These are phyloP conservation scores for Trypanosoma mega DNA, from an alignment of 208 protist genomes.

Conservation along the genomic window DNA sequence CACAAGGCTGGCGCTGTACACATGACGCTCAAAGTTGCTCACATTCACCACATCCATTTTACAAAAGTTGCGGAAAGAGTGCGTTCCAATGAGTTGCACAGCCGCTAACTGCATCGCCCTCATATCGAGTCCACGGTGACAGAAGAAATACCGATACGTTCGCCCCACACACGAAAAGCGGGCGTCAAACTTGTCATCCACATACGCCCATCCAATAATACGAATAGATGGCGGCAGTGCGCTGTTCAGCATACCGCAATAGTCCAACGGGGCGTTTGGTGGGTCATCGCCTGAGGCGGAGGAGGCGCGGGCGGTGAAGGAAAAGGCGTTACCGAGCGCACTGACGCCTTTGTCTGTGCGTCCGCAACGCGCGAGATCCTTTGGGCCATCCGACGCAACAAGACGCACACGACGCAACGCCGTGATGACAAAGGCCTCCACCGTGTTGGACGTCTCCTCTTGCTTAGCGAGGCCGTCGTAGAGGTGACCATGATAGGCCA, in stretches of 20 bases:
- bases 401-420: slow-evolving; percentile 60
- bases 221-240: slow-evolving; percentile 93
- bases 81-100: slow-evolving; percentile 83
- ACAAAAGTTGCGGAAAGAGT: slow-evolving; percentile 98
- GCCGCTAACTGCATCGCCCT: slow-evolving; percentile 91
- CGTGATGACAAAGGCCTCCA: slow-evolving; percentile 61
- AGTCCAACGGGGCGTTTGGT: slow-evolving; percentile 82
- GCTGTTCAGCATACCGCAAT: slow-evolving; percentile 94
- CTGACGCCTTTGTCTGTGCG: slow-evolving; percentile 90
- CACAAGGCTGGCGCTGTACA: slow-evolving; percentile 55
- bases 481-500: slow-evolving; percentile 88
- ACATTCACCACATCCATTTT: slow-evolving; percentile 95
- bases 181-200: slow-evolving; percentile 90
- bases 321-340: slow-evolving; percentile 82
- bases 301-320: slow-evolving; percentile 62
- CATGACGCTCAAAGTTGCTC: slow-evolving; percentile 87
- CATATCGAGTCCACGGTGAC: slow-evolving; percentile 75
- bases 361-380: slow-evolving; percentile 74
- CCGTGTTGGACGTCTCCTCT: slow-evolving; percentile 79
- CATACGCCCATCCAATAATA: slow-evolving; percentile 91
- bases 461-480: slow-evolving; percentile 85
- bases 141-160: slow-evolving; percentile 94
- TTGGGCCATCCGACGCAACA: slow-evolving; percentile 54
- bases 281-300: slow-evolving; percentile 35
- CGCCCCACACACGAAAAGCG: slow-evolving; percentile 86